Percentiles rank a stretch among this genome's conserved stretches.
phyloP scores from a whole-genome alignment of 192 early-diverging fungal species.

The Diversispora eburnea region DNA sequence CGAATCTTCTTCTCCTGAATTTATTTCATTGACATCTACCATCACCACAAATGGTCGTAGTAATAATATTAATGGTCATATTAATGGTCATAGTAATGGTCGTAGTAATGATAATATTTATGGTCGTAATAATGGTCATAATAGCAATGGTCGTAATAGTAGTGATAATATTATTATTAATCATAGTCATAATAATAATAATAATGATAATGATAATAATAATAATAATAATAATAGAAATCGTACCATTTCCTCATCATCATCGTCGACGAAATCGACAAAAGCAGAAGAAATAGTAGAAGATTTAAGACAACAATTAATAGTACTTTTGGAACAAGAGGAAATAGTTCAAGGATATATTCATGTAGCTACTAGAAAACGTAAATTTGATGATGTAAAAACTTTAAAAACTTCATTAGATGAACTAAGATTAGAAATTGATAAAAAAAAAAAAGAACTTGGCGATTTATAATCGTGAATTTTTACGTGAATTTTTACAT shows the following conservation, averaged over 20 bases:
- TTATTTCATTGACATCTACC: constrained; percentile 25
- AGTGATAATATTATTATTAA: too few relatives aligned
- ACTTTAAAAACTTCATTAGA: constrained; percentile 58
- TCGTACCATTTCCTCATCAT: not conserved
- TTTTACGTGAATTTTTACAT: not conserved
- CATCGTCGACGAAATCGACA: constrained; percentile 29
- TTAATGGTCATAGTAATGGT: too few relatives aligned
- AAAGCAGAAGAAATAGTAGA: constrained; percentile 37
- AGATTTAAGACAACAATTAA: constrained; percentile 39
- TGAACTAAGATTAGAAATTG: constrained; percentile 65
- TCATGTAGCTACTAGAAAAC: constrained; percentile 57
- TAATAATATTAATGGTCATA: too few relatives aligned
- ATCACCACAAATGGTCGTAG: too few relatives aligned
- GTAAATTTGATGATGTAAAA: constrained; percentile 69
- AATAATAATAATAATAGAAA: not conserved
- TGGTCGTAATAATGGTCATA: constrained; percentile 2
- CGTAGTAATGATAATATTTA: too few relatives aligned
- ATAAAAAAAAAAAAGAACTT: constrained; percentile 25
- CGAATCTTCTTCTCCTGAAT: not conserved
- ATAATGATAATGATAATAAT: too few relatives aligned
- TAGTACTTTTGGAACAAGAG: constrained; percentile 67
- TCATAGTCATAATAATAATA: too few relatives aligned
- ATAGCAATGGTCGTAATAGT: too few relatives aligned
- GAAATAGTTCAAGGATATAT: constrained; percentile 61
- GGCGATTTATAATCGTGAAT: constrained; percentile 18